These are phyloP conservation scores for Saccharum hybrid DNA, from an alignment of 202 grass and related monocot species.

Conservation along the genomic window DNA sequence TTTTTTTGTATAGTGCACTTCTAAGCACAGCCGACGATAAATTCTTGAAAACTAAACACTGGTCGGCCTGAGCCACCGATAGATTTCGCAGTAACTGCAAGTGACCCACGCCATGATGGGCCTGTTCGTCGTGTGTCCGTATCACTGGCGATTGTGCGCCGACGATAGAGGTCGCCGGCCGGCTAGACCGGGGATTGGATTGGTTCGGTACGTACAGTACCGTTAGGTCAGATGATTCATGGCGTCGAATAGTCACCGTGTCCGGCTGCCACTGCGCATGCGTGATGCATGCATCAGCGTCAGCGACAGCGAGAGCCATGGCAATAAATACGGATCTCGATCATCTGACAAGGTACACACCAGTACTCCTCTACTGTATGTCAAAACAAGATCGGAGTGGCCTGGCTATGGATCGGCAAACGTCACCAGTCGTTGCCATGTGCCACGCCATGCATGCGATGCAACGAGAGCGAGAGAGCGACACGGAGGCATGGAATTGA, in stretches of 20 bases:
- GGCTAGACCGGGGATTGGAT: not conserved
- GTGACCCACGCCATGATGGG: too few species aligned
- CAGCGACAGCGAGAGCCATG: not conserved
- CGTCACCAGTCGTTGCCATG: too few species aligned
- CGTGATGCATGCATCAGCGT: not conserved
- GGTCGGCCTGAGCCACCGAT: not conserved
- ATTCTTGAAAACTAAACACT: too few species aligned
- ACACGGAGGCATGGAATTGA: not conserved
- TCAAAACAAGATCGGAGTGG: too few species aligned
- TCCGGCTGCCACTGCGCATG: not conserved
- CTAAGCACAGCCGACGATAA: too few species aligned
- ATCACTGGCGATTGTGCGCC: not conserved
- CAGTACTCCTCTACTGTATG: too few species aligned
- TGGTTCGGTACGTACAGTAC: not conserved
- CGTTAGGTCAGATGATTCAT: not conserved
- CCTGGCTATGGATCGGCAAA: too few species aligned
- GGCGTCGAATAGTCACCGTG: not conserved
- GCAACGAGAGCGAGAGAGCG: not conserved
- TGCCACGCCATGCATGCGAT: not conserved
- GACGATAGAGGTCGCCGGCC: not conserved
- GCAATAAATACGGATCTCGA: not conserved
- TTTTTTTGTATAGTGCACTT: too few species aligned
- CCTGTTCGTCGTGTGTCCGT: too few species aligned
- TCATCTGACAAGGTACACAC: not conserved
- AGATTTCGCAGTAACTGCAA: not conserved